phyloP scores from a whole-genome alignment of 2,329 filamentous ascomycete species.

The Xylariaceae sp. region DNA sequence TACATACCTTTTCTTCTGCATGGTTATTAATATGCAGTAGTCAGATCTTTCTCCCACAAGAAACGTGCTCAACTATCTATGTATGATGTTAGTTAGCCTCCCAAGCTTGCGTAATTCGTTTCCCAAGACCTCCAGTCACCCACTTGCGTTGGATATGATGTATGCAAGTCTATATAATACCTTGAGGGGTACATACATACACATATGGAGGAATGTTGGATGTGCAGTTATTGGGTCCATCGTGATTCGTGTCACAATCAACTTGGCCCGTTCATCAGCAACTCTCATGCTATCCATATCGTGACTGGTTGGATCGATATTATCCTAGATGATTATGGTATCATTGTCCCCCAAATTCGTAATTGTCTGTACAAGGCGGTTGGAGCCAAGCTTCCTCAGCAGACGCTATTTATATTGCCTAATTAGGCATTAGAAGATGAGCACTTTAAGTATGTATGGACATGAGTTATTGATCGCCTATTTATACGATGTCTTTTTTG shows the following conservation, averaged over 20 bases:
- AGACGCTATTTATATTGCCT: constrained; percentile 22
- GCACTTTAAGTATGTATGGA: constrained; percentile 19
- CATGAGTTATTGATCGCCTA: constrained; percentile 15
- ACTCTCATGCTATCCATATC: constrained; percentile 19
- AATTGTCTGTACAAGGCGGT: constrained; percentile 21
- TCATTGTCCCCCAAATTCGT: constrained; percentile 18
- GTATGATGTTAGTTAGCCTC: neutral
- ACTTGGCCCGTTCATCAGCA: constrained; percentile 14
- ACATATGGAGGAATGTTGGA: no score
- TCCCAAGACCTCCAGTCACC: neutral
- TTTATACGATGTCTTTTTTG: neutral
- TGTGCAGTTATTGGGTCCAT: neutral
- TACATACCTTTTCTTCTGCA: neutral
- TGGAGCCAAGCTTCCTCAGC: constrained; percentile 26
- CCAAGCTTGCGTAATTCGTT: neutral
- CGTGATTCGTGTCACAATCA: neutral
- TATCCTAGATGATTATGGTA: constrained; percentile 26
- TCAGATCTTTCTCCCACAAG: neutral
- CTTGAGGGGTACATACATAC: neutral
- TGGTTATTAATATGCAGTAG: neutral
- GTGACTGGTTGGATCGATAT: constrained; percentile 27
- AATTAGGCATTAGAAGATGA: constrained; percentile 8
- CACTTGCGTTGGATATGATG: neutral
- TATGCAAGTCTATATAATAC: neutral
- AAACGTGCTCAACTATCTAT: neutral